Percentiles rank a stretch among this genome's conserved stretches.
These are phyloP conservation scores for Ajuga reptans DNA, from an alignment of 305 asterid species.

Conservation along the genomic window DNA sequence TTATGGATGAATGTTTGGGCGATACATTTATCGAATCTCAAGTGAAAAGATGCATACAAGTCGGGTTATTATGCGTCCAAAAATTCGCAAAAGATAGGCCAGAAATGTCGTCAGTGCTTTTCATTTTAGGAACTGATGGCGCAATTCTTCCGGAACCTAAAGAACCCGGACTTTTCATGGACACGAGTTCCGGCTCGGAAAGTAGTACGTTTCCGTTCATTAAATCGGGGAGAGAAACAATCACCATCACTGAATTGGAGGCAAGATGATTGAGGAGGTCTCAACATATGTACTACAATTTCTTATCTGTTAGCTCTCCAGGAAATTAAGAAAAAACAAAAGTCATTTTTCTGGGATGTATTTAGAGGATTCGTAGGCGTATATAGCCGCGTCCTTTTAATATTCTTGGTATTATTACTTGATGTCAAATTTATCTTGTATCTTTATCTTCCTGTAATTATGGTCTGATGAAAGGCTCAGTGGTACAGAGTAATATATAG, in stretches of 20 bases:
- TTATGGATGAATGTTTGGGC: slow-evolving; percentile 20
- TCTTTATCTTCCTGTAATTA: too few relatives aligned
- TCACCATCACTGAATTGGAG: slow-evolving; percentile 24
- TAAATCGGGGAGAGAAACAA: background rate
- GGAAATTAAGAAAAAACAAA: too few relatives aligned
- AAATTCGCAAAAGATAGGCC: slow-evolving; percentile 26
- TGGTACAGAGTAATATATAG: too few relatives aligned
- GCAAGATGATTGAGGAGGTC: slow-evolving; percentile 15
- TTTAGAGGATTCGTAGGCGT: too few relatives aligned
- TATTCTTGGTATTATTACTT: too few relatives aligned
- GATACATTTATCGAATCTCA: background rate
- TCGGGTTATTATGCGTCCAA: slow-evolving; percentile 30
- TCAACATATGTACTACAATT: background rate
- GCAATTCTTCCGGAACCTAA: slow-evolving; percentile 25
- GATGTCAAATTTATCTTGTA: too few relatives aligned
- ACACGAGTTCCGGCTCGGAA: background rate
- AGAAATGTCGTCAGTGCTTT: slow-evolving; percentile 27
- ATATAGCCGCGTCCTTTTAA: too few relatives aligned
- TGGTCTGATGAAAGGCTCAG: too few relatives aligned
- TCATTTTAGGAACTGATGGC: slow-evolving; percentile 29
- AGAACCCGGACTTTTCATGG: slow-evolving; percentile 28
- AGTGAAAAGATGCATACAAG: slow-evolving; percentile 26
- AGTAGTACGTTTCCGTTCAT: background rate
- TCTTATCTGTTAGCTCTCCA: too few relatives aligned
- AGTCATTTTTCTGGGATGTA: too few relatives aligned